Base-by-base conservation (phyloP, 2,329 filamentous ascomycete species). In the Pezicula neosporulosa region DNA sequence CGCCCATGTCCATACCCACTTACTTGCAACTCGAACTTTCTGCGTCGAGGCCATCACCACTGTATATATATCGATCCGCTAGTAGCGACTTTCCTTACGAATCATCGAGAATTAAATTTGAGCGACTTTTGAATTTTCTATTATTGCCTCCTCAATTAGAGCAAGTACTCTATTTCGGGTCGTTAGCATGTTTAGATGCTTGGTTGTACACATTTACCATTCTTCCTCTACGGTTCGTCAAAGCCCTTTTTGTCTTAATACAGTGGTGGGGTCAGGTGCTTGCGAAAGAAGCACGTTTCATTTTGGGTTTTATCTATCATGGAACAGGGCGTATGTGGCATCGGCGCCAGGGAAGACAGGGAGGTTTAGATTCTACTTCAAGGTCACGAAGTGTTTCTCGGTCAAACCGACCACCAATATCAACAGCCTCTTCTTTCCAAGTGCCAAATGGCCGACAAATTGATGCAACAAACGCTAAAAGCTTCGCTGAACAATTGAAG, bases 161-260 rank as follows among this genome's bases (percentile, higher is more conserved):
- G 70, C 81, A 87, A 43, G 87, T 92, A 0, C 78, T 99, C 6
- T 83, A 85, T 53, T 97, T 99, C 70, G 94, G 94, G 6, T 86
- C 89, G 0, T 71, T 97, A 33, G 92, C 93, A 6, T 99, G 94
- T 70, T 76, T 99, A 6, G 94, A 99, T 67, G 89, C 93, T 1
- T 99, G 93, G 91, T 80, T 99, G 1, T 94, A 97, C 71, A 95
- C 90, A 1, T 95, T 99, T 62, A 99, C 94, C 0, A 96, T 99
- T 42, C 75, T 99, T 0, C 94, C 94, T 0, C 78, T 99, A 53
- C 82, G 94, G 2, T 97, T 99, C 61, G 68, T 88, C 49, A 87
- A 92, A 52, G 93, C 94, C 1, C 63, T 93, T 0, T 83, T 82
- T 18, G 84, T 97, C 2, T 72, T 99, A 24, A 68, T 83, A 9